Conservation (phyloP, 495 filamentous ascomycete genomes). For the Halenospora varia region DNA sequence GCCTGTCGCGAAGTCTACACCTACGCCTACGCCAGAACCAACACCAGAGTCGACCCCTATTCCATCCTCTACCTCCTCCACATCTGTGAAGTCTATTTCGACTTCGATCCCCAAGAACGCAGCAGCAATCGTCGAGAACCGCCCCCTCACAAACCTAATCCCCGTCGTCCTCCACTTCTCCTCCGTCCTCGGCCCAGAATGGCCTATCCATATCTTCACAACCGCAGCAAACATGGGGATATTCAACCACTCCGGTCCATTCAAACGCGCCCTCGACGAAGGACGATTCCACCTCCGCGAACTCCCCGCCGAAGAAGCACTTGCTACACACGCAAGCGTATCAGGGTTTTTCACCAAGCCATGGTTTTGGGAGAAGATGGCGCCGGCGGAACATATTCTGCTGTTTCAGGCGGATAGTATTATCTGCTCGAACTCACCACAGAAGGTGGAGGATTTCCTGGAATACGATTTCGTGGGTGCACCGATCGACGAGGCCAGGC, state of each 20-base stretch:
- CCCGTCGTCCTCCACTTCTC: slow-evolving; percentile 23
- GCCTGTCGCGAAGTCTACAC: too few species aligned
- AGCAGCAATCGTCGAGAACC: slow-evolving; percentile 17
- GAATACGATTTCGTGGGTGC: not conserved
- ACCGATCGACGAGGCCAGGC: not conserved
- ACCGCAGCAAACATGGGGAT: too few species aligned
- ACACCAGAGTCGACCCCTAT: too few species aligned
- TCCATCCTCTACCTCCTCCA: too few species aligned
- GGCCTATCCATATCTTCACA: slow-evolving; percentile 20
- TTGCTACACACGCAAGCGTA: not conserved
- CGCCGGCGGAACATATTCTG: not conserved
- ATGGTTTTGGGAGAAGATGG: not conserved
- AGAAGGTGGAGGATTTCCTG: not conserved
- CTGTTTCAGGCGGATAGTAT: not conserved
- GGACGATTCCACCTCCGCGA: not conserved
- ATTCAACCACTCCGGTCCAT: too few species aligned
- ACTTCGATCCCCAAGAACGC: slow-evolving; percentile 3
- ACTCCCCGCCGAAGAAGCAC: not conserved
- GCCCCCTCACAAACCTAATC: slow-evolving; percentile 10
- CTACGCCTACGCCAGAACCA: too few species aligned
- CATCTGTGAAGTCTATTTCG: too few species aligned
- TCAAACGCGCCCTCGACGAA: not conserved
- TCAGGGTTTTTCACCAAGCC: not conserved
- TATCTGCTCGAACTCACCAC: not conserved
- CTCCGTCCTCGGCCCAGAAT: slow-evolving; percentile 20